Conservation (phyloP, 345 rosid species). For the Salix caprea region DNA sequence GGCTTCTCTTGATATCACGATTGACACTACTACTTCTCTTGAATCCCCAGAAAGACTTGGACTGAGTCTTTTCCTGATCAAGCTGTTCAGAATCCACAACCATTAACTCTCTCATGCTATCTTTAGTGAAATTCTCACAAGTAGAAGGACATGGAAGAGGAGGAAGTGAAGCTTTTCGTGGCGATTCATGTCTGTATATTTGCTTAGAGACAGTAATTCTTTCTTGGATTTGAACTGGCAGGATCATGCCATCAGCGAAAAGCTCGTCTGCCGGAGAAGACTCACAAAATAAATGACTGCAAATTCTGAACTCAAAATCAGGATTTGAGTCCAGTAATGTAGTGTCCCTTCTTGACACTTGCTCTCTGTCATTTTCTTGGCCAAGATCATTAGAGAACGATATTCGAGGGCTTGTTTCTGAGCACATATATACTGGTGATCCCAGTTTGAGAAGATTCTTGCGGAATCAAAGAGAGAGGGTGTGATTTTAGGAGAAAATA, state of each 20-base stretch:
- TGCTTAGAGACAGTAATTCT: constrained; percentile 15
- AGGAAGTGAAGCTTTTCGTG: constrained; percentile 30
- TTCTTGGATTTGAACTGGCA: constrained; percentile 41
- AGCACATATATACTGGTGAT: constrained; percentile 34
- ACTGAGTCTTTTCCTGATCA: constrained; percentile 34
- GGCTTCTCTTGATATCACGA: constrained; percentile 47
- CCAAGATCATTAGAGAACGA: constrained; percentile 55
- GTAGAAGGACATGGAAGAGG: constrained; percentile 32
- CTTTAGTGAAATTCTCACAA: constrained; percentile 20
- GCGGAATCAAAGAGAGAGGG: no score
- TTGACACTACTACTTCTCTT: constrained; percentile 69
- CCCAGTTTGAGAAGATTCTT: not conserved
- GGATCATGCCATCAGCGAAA: constrained; percentile 71
- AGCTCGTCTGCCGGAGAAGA: constrained; percentile 74
- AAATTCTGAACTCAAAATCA: constrained; percentile 71
- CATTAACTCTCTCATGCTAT: constrained; percentile 9
- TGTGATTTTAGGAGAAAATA: not conserved
- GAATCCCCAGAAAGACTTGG: constrained; percentile 75
- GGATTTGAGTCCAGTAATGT: constrained; percentile 41
- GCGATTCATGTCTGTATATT: constrained; percentile 22
- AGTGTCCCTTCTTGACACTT: constrained; percentile 37
- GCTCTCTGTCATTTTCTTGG: constrained; percentile 29
- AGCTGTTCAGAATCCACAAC: constrained; percentile 6
- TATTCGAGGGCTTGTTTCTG: constrained; percentile 53
- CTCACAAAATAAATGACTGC: constrained; percentile 35